Conservation (phyloP, 805 yeast species). For the Tetrapisispora iriomotensis region DNA sequence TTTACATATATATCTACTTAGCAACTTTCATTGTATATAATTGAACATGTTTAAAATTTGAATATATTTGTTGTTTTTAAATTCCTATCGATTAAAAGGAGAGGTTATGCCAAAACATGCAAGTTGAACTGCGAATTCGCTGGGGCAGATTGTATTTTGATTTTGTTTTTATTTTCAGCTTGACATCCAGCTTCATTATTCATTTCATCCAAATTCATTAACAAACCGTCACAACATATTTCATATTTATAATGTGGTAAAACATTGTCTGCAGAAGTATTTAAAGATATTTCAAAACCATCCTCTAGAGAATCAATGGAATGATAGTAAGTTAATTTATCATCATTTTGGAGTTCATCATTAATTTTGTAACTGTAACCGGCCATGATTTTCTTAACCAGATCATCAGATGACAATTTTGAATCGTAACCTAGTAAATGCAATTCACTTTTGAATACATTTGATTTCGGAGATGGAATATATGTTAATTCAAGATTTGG, state of each 20-base stretch:
- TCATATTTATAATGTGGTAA: conserved; percentile 12
- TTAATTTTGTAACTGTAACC: conserved; percentile 17
- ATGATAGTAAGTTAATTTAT: conserved; percentile 8
- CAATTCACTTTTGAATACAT: conserved; percentile 14
- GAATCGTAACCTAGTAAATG: conserved; percentile 20
- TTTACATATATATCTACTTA: too few relatives aligned
- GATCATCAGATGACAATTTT: conserved; percentile 5
- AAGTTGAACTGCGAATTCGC: background rate
- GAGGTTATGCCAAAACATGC: background rate
- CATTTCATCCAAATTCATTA: conserved; percentile 16
- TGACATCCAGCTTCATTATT: background rate
- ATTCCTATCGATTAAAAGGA: background rate
- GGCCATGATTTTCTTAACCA: conserved; percentile 16
- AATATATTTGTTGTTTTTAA: too few relatives aligned
- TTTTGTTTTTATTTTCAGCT: background rate
- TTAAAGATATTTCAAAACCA: conserved; percentile 12
- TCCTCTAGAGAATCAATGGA: conserved; percentile 5
- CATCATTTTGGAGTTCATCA: conserved; percentile 9
- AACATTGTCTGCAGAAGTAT: background rate
- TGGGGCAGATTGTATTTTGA: background rate
- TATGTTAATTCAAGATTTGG: conserved; percentile 24
- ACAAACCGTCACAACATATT: conserved; percentile 25
- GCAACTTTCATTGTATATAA: too few relatives aligned
- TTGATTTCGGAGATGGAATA: conserved; percentile 24
- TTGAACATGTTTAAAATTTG: too few relatives aligned